Base-by-base conservation (phyloP, 129 eudicot species). In the Flaveria linearis region DNA sequence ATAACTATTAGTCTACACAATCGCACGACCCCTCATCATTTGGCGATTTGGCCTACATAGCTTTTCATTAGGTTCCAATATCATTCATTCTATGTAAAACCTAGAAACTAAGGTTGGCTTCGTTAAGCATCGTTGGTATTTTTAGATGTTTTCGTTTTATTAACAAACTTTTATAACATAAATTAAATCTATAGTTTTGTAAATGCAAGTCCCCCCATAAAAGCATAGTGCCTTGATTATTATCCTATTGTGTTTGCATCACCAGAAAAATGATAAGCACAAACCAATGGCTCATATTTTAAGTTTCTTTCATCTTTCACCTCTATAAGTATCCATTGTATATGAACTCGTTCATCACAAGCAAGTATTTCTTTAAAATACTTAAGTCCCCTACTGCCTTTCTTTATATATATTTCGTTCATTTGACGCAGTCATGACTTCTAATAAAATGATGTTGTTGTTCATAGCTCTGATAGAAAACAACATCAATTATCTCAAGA, bases 171-270 rank as follows among this genome's bases (percentile, higher is more conserved):
- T 17, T 3, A 56, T 18, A 56, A 56, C 62, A 56, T 56, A 7
- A 18, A 20, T 1, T 56, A 56, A 18, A 56, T 8, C 25, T 18
- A 7, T 1, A 49, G 5, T 47, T 55, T 55, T 20, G 18, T 20
- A 52, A 52, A n/a, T 55, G 12, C 62, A 55, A 55, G 12, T 7
- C 4, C 62, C 4, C 9, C 62, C 62, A 18, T 56, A 56, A 56
- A 56, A 56, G 62, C 7, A 56, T 9, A 56, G 28, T 56, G 26
- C 62, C 62, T 56, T 56, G 25, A 56, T 56, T 56, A 17, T 7
- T 20, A 56, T 56, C 62, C 28, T 56, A 18, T 17, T 56, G 28
- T 18, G 62, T 56, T 56, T 56, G 62, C 62, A 56, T 56, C 62
- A 18, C 28, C 28, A 7, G 8, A 56, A 52, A 56, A 56, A 0